Percentiles rank a stretch among this genome's conserved stretches.
Conservation (phyloP, 2,329 filamentous ascomycete species). For the Pyrenochaeta sp. region DNA sequence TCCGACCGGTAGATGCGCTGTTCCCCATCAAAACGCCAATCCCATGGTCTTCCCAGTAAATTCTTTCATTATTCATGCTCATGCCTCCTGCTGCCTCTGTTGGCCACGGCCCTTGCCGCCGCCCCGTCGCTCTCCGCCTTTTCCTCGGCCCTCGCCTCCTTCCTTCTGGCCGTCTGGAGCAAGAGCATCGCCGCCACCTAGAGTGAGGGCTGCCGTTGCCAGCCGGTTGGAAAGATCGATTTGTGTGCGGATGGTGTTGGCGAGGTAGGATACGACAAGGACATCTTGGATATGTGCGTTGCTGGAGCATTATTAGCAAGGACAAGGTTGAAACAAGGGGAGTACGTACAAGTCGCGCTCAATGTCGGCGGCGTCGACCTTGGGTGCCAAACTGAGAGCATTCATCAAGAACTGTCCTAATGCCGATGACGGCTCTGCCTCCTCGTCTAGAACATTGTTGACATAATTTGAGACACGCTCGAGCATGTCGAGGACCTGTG, state of each 20-base stretch:
- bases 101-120: constrained; percentile 40
- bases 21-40: constrained; percentile 30
- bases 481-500: constrained; percentile 87
- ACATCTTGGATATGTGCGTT: constrained; percentile 99
- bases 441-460: constrained; percentile 91
- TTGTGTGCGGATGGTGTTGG: constrained; percentile 98
- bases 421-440: constrained; percentile 85
- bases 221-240: constrained; percentile 97
- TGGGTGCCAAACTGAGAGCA: constrained; percentile 88
- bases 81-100: constrained; percentile 42
- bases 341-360: constrained; percentile 84
- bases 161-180: constrained; percentile 44
- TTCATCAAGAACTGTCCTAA: constrained; percentile 96
- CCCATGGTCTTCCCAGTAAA: constrained; percentile 24
- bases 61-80: constrained; percentile 24
- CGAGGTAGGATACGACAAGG: constrained; percentile 95
- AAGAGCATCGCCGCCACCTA: constrained; percentile 52
- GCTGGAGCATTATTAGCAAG: constrained; percentile 54
- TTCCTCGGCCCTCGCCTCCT: constrained; percentile 38
- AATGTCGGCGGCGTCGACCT: constrained; percentile 88
- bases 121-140: constrained; percentile 41
- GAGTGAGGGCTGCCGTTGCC: constrained; percentile 67
- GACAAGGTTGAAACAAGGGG: neutral
- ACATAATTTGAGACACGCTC: constrained; percentile 93
- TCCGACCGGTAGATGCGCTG: constrained; percentile 7